These are phyloP conservation scores for Metschnikowia matae DNA, from an alignment of 805 yeast genomes.

Conservation along the genomic window DNA sequence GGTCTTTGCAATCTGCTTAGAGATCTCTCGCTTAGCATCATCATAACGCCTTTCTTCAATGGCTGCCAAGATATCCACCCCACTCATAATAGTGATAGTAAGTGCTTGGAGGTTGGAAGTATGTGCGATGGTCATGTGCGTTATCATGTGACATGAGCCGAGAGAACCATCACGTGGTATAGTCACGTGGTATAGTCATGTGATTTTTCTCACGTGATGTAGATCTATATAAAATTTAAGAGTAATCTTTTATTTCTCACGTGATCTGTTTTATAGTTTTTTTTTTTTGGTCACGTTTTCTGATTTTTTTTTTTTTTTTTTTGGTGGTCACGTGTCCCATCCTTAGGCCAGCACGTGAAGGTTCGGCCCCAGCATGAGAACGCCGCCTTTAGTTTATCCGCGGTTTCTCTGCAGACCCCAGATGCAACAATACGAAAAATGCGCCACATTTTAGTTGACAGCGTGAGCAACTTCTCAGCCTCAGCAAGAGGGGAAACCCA, in stretches of 20 bases:
- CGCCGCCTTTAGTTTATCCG: background rate
- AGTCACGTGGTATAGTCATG: too few relatives aligned
- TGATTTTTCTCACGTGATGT: too few relatives aligned
- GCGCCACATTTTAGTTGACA: background rate
- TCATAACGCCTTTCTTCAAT: slow-evolving; percentile 51
- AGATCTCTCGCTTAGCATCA: slow-evolving; percentile 48
- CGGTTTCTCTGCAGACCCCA: background rate
- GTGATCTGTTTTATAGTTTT: too few relatives aligned
- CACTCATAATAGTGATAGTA: slow-evolving; percentile 13
- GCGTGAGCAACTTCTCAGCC: background rate
- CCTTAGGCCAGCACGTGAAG: too few relatives aligned
- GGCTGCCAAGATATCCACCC: slow-evolving; percentile 35
- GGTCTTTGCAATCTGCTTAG: slow-evolving; percentile 45
- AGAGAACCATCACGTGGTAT: too few relatives aligned
- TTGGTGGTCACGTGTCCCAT: background rate
- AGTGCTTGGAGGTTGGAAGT: background rate
- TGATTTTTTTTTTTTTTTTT: too few relatives aligned
- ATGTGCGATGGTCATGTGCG: background rate
- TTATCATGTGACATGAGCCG: too few relatives aligned
- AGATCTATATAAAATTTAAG: too few relatives aligned
- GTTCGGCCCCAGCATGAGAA: too few relatives aligned
- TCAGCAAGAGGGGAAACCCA: background rate
- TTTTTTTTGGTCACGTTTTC: too few relatives aligned
- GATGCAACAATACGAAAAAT: background rate
- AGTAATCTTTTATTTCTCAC: too few relatives aligned